Percentiles rank a stretch among this genome's conserved stretches.
These are phyloP conservation scores for Friedmanniomyces endolithicus DNA, from an alignment of 495 filamentous ascomycete genomes.

Conservation along the genomic window DNA sequence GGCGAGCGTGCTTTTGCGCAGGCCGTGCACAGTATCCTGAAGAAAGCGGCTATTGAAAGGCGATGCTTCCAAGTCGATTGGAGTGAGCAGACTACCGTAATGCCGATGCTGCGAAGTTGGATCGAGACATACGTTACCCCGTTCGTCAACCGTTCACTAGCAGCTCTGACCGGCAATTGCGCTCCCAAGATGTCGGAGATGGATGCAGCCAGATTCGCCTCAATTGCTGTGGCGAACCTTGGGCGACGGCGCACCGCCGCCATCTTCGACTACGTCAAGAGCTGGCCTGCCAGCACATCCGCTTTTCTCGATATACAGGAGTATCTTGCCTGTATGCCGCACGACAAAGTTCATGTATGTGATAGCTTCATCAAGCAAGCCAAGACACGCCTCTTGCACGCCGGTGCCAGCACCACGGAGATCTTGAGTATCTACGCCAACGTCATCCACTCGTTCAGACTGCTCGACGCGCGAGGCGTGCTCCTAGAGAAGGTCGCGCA, in stretches of 20 bases:
- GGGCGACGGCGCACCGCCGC: slow-evolving; percentile 1
- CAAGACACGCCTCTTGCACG: slow-evolving; percentile 64
- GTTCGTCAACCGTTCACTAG: slow-evolving; percentile 17
- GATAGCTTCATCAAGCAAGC: slow-evolving; percentile 56
- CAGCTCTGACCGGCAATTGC: neutral
- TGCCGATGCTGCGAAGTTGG: slow-evolving; percentile 46
- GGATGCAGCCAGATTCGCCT: neutral
- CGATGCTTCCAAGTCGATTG: slow-evolving; percentile 29
- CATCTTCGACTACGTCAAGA: slow-evolving; percentile 76
- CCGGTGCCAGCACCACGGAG: slow-evolving; percentile 76
- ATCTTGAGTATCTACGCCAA: slow-evolving; percentile 86
- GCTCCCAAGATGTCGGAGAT: neutral
- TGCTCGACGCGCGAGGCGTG: slow-evolving; percentile 85
- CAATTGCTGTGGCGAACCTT: slow-evolving; percentile 5
- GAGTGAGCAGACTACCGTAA: slow-evolving; percentile 37
- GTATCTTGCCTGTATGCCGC: slow-evolving; percentile 41
- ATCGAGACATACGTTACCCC: slow-evolving; percentile 20
- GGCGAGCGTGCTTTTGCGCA: slow-evolving; percentile 35
- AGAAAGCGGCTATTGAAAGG: slow-evolving; percentile 20
- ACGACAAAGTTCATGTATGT: slow-evolving; percentile 51
- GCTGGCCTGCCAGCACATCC: slow-evolving; percentile 63
- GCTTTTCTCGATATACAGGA: slow-evolving; percentile 56
- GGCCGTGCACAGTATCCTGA: slow-evolving; percentile 21
- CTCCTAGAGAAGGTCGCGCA: slow-evolving; percentile 75
- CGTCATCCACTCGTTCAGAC: slow-evolving; percentile 77